These are phyloP conservation scores for Apiotrichum siamense DNA, from an alignment of 1,284 basidiomycete genomes.

Conservation along the genomic window DNA sequence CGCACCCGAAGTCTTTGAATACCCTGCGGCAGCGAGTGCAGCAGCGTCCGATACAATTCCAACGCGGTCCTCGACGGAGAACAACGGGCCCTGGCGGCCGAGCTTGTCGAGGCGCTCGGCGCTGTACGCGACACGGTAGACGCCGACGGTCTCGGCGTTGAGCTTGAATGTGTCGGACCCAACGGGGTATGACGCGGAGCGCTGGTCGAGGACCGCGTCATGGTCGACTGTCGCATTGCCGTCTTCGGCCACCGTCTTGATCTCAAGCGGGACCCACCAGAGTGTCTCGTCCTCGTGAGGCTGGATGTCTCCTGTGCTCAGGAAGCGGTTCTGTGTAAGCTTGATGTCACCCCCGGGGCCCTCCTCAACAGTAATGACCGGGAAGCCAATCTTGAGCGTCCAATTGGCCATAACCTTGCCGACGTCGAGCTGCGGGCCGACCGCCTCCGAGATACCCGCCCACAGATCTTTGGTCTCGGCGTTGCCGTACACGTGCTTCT, in stretches of 20 bases:
- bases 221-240: conserved; percentile 62
- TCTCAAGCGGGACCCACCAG: conserved; percentile 74
- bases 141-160: conserved; percentile 80
- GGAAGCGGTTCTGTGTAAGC: conserved; percentile 84
- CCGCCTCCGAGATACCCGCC: conserved; percentile 77
- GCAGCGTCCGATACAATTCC: conserved; percentile 76
- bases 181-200: conserved; percentile 62
- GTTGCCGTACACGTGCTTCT: conserved; percentile 75
- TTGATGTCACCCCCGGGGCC: conserved; percentile 57
- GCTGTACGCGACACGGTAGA: conserved; percentile 80
- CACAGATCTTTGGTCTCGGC: conserved; percentile 82
- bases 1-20: conserved; percentile 66
- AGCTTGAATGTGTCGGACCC: conserved; percentile 72
- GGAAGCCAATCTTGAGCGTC: conserved; percentile 84
- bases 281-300: conserved; percentile 82
- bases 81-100: conserved; percentile 69
- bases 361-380: conserved; percentile 80
- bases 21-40: conserved; percentile 71
- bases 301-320: conserved; percentile 70
- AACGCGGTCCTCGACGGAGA: conserved; percentile 76
- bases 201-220: conserved; percentile 60
- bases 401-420: conserved; percentile 82
- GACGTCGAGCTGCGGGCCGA: conserved; percentile 70
- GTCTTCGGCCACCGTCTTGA: conserved; percentile 58
- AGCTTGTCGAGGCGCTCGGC: conserved; percentile 74